Evolutionary conservation across 257 asterid genomes (phyloP).

Genomic region (Scutellaria baicalensis): DNA sequence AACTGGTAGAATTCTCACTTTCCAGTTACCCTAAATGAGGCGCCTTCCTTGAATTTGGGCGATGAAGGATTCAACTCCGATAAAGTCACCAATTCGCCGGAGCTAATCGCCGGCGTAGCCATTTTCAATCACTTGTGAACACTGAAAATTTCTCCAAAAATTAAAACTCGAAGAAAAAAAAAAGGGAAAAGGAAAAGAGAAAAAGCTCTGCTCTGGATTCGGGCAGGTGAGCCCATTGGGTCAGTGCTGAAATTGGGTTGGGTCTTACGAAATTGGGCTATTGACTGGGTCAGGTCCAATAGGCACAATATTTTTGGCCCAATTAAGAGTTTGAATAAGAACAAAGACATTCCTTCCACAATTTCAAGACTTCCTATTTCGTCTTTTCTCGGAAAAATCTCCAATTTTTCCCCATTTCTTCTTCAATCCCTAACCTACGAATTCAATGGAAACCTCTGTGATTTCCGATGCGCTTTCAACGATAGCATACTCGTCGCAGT

Average conservation of each 20-base stretch:
- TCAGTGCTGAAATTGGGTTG: not conserved
- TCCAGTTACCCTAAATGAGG: slow-evolving; percentile 79
- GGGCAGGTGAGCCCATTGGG: too few relatives aligned
- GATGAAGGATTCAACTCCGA: slow-evolving; percentile 69
- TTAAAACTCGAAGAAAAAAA: too few relatives aligned
- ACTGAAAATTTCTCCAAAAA: too few relatives aligned
- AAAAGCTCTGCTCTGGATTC: too few relatives aligned
- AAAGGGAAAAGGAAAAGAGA: too few relatives aligned
- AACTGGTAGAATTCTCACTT: slow-evolving; percentile 39
- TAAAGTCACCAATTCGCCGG: slow-evolving; percentile 65
- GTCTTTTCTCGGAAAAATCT: slow-evolving; percentile 20
- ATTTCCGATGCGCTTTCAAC: slow-evolving; percentile 52
- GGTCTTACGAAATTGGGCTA: too few relatives aligned
- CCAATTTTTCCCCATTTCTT: slow-evolving; percentile 9
- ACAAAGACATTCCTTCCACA: slow-evolving; percentile 17
- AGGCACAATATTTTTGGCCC: not conserved
- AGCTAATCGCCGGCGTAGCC: slow-evolving; percentile 35
- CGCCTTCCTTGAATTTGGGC: slow-evolving; percentile 65
- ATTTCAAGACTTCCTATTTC: slow-evolving; percentile 14
- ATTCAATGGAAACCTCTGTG: slow-evolving; percentile 52
- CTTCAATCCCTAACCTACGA: slow-evolving; percentile 13
- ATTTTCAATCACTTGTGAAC: slow-evolving; percentile 17
- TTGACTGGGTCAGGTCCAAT: too few relatives aligned
- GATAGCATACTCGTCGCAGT: slow-evolving; percentile 41
- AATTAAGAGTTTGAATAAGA: not conserved